Base-by-base conservation (phyloP, 257 asterid species). In the Solanum piurae region DNA sequence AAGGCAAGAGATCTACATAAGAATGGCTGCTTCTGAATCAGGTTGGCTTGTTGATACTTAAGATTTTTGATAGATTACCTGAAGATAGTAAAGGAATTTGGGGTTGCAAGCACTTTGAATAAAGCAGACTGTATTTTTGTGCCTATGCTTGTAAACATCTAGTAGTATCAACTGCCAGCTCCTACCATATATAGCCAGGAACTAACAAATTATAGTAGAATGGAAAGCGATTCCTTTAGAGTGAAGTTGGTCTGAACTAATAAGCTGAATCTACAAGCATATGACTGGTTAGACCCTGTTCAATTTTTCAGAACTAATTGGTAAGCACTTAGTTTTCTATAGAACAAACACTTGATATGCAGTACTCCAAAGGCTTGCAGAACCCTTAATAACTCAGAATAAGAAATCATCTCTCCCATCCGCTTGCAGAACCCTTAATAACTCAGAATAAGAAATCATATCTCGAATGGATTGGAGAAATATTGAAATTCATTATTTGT, bases 1-100 rank as follows among this genome's bases (percentile, higher is more conserved):
- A 13, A 89, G 86, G 16, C 91, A 90, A 83, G 87, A 89, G 68
- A 89, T 90, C 46, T 90, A 89, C 40, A 69, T 87, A 3, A 84
- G 91, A 80, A 62, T 90, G 86, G 89, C 88, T 16, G 71, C 90
- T 40, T 88, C 92, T 42, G 84, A 79, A 79, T 79, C 38, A 79
- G 84, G 84, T 79, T 4, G 37, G 37, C 36, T 42, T 25, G 36
- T 44, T 25, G 38, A 64, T 25, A 40, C 13, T 40, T 74, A 38
- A 37, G 25, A 42, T 25, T 79, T 40, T 14, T 79, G 64, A 79
- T 42, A 13, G 36, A 27, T 79, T 77, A 40, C 84, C 62, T 25
- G n/a, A 25, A 76, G 84, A 76, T 76, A 25, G 12, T 38, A 76
- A n/a, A 42, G 12, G 62, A 76, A 42, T 25, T 25, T 40, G 33